These are phyloP conservation scores for Oryza officinalis DNA, from an alignment of 176 grass and related monocot species.

Conservation along the genomic window DNA sequence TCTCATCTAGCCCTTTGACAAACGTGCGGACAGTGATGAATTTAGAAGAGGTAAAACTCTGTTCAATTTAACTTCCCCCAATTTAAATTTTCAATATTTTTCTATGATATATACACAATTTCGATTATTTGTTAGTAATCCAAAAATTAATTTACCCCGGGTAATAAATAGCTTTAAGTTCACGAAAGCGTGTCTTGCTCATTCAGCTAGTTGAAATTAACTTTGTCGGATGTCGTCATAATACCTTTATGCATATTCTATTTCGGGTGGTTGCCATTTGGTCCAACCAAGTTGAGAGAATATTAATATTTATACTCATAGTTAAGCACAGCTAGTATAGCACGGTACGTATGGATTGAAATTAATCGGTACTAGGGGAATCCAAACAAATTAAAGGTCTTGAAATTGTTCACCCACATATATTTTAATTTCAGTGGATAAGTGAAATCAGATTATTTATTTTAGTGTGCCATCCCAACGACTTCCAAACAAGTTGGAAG, in stretches of 20 bases:
- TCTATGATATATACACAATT: neutral
- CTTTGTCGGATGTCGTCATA: constrained; percentile 23
- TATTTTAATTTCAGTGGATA: neutral
- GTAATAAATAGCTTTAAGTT: neutral
- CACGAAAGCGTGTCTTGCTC: neutral
- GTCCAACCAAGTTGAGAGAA: neutral
- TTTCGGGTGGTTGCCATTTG: constrained; percentile 5
- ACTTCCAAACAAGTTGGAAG: neutral
- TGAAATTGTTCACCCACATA: neutral
- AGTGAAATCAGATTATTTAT: neutral
- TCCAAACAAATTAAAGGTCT: neutral
- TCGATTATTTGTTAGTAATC: neutral
- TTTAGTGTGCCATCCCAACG: neutral
- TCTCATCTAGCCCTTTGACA: too few relatives aligned
- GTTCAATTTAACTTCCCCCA: neutral
- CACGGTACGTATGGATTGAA: neutral
- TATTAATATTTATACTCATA: neutral
- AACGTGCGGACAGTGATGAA: too few relatives aligned
- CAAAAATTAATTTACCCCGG: too few relatives aligned
- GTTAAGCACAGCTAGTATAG: neutral
- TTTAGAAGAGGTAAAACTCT: too few relatives aligned
- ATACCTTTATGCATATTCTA: neutral
- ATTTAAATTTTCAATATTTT: neutral
- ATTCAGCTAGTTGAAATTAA: neutral
- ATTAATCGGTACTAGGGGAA: neutral